Evolutionary conservation across 164 flowering plant species (phyloP).

Genomic region (Umbellularia californica): DNA sequence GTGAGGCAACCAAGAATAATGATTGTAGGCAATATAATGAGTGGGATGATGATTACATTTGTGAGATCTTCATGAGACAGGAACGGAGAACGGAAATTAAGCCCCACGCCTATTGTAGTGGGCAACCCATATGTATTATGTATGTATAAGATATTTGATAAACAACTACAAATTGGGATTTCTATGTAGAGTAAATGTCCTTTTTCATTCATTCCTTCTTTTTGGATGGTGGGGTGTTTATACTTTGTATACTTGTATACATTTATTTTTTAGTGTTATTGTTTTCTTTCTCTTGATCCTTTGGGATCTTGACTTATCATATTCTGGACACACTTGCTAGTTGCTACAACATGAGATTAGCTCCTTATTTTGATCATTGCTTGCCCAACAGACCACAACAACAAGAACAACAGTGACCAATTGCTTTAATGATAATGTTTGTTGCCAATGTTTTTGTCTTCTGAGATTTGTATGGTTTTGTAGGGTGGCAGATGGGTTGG

Average conservation of each 20-base stretch:
- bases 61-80: constrained; percentile 40
- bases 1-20: constrained; percentile 79
- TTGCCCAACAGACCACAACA: neutral
- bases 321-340: neutral
- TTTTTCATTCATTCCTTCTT: no score
- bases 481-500: no score
- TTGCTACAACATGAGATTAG: neutral
- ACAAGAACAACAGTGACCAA: no score
- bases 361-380: neutral
- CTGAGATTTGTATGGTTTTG: neutral
- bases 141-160: no score
- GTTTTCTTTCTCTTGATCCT: neutral
- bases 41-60: constrained; percentile 41
- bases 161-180: neutral
- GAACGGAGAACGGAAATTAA: constrained; percentile 38
- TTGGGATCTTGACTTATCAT: neutral
- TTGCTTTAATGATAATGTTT: neutral
- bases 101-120: constrained; percentile 29
- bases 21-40: constrained; percentile 45
- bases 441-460: neutral
- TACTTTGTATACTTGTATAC: no score
- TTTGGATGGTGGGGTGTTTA: no score
- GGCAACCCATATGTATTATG: constrained; percentile 1
- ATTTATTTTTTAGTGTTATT: no score
- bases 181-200: neutral